Base-by-base conservation (phyloP, 2,329 filamentous ascomycete species). In the Verticillium zaregamsianum region DNA sequence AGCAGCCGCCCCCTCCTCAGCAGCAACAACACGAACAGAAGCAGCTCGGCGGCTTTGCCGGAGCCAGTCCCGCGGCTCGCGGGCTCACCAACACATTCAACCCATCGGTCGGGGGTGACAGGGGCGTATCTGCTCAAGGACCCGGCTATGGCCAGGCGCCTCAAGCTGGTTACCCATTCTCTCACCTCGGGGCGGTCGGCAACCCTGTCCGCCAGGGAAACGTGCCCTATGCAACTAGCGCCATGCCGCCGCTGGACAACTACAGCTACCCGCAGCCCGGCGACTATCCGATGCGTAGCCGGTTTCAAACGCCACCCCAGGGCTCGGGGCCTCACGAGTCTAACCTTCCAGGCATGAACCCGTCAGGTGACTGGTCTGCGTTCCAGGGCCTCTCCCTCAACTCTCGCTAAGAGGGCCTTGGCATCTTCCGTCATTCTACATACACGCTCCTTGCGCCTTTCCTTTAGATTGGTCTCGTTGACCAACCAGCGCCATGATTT, bases 381-480 rank as follows among this genome's bases (percentile, higher is more conserved):
- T 91, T 92, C 72, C 89, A 92, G 72, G 85, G 89, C 11, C 77
- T 93, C 20, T 93, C 90, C 2, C 82, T 93, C 65, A 90, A 90
- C 70, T 84, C 85, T 66, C 82, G 83, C 64, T 86, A 70, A 76
- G 64, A 8, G 12, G 25, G 14, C 15, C 28, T n/a, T 17, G 15
- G 20, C 20, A 25, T 8, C 23, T 11, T 12, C 12, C 45, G 20
- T 8, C 45, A 25, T 7, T 20, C 17, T 20, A 25, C 20, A 28
- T 28, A 45, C 45, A 52, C 45, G 15, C 31, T 55, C 17, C 12
- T 55, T 55, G 25, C 31, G 17, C n/a, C 31, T 14, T 28, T 55
- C 32, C 5, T 55, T 55, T 55, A 52, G 45, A 52, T 25, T 23
- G 45, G n/a, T 52, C 20, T 23, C 20, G 17, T 12, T 8, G 45